phyloP scores from a whole-genome alignment of 2,329 filamentous ascomycete genomes.

The Cladosporium phlei region DNA sequence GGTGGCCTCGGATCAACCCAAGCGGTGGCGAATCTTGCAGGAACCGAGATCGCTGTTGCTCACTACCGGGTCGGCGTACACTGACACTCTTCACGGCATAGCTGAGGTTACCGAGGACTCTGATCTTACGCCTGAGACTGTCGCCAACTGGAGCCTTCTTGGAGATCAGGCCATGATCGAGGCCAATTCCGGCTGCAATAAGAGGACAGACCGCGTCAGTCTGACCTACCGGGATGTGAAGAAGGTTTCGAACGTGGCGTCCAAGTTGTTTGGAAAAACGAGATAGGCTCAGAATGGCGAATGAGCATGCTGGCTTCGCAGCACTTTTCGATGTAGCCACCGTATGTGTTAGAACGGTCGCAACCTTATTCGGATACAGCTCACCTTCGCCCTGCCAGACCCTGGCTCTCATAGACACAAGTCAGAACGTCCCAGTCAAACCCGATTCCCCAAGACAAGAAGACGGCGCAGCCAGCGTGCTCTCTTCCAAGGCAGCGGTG shows the following conservation, averaged over 20 bases:
- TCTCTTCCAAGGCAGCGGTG: too few relatives aligned
- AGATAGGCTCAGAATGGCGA: too few relatives aligned
- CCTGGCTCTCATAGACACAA: too few relatives aligned
- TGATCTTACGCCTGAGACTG: constrained; percentile 54
- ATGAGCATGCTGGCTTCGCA: too few relatives aligned
- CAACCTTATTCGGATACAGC: too few relatives aligned
- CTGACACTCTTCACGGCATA: constrained; percentile 70
- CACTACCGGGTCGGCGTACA: constrained; percentile 65
- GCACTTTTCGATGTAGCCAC: too few relatives aligned
- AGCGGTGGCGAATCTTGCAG: constrained; percentile 63
- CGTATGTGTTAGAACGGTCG: too few relatives aligned
- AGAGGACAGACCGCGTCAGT: constrained; percentile 61
- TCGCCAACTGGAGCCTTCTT: constrained; percentile 66
- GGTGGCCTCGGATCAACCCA: constrained; percentile 22
- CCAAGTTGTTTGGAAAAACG: constrained; percentile 54
- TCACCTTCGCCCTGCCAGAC: too few relatives aligned
- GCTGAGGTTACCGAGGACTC: constrained; percentile 60
- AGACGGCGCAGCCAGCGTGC: too few relatives aligned
- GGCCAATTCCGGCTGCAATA: constrained; percentile 49
- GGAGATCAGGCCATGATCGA: constrained; percentile 42
- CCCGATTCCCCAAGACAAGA: too few relatives aligned
- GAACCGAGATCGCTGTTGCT: constrained; percentile 77
- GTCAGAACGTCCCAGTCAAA: too few relatives aligned
- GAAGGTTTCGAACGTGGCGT: constrained; percentile 69
- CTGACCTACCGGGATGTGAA: constrained; percentile 84